Evolutionary conservation across 345 rosid genomes (phyloP), one percentile per base, ranked within the genome.

Genomic region (Clarkia xantiana): DNA sequence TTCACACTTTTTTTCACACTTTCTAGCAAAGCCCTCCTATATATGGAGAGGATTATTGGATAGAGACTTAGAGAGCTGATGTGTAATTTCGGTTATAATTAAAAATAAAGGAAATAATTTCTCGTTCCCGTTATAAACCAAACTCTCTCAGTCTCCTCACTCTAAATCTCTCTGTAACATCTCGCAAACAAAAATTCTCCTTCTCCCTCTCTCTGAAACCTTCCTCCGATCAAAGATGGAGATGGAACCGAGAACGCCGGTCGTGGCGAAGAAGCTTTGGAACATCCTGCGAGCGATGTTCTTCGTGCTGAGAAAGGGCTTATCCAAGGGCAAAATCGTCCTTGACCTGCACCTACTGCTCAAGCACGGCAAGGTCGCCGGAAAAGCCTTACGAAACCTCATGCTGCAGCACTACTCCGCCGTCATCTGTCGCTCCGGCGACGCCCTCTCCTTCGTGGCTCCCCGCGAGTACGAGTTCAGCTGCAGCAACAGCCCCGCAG

Each of bases 401-500:
- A 19, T 64, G 40, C 45, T 60, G 54, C 69, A 64, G 57, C 72
- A 76, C 44, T 68, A 77, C 70, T 63, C 81, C 9, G 57, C 74
- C 42, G 68, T 85, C 73, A 68, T 81, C 14, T 89, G 97, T 69
- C 82, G 80, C n/a, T 78, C 94, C 13, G 53, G 54, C 47, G 83
- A 81, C 53, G 65, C 82, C 50, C 61, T 77, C 17, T 72, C 85
- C 18, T 81, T 79, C 73, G 19, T 81, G 4, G 77, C 83, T 19
- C 84, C 88, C 0, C 60, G 71, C 0, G 95, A 86, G 42, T 86
- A 85, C 59, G 97, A 90, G 70, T 90, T 90, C 68, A 82, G 95
- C 75, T 90, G 97, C 74, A 90, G 95, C 74, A 84, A 85, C 71
- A 85, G 76, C 70, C 97, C 97, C 0, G 67, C 76, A 25, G 49